phyloP scores from a whole-genome alignment of 495 filamentous ascomycete species.

The Podospora australis region DNA sequence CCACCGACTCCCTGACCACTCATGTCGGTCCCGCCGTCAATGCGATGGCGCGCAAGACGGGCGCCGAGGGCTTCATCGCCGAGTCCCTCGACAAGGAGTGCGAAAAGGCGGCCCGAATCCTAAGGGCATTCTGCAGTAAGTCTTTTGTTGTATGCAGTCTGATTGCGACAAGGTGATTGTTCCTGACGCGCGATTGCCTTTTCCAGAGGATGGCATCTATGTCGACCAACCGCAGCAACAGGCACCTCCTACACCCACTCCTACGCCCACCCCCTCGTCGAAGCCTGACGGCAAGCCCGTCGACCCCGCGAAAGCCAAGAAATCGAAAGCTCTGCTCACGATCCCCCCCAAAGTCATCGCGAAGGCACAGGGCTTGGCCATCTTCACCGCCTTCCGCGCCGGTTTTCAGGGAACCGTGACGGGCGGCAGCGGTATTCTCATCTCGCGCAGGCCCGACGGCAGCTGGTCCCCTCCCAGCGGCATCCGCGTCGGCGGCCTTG shows the following conservation, averaged over 20 bases:
- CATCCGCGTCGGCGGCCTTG: constrained; percentile 69
- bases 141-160: too few relatives aligned
- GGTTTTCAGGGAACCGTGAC: constrained; percentile 74
- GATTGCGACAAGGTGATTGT: too few relatives aligned
- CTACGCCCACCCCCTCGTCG: constrained; percentile 5
- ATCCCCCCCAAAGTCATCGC: constrained; percentile 69
- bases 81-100: constrained; percentile 73
- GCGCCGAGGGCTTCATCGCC: constrained; percentile 67
- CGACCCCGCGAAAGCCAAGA: constrained; percentile 16
- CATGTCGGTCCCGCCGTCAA: constrained; percentile 58
- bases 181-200: too few relatives aligned
- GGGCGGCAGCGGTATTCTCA: constrained; percentile 65
- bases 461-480: constrained; percentile 72
- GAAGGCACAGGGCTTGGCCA: constrained; percentile 67
- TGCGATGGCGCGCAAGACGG: constrained; percentile 54
- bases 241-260: constrained; percentile 14
- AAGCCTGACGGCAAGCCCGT: constrained; percentile 7
- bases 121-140: constrained; percentile 71
- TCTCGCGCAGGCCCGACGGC: constrained; percentile 64
- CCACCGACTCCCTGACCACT: constrained; percentile 13
- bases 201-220: not conserved
- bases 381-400: constrained; percentile 78
- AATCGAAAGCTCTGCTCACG: constrained; percentile 48
- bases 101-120: constrained; percentile 78
- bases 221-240: constrained; percentile 15